Conservation (phyloP, 441 rosid genomes). For the Populus hybrid region DNA sequence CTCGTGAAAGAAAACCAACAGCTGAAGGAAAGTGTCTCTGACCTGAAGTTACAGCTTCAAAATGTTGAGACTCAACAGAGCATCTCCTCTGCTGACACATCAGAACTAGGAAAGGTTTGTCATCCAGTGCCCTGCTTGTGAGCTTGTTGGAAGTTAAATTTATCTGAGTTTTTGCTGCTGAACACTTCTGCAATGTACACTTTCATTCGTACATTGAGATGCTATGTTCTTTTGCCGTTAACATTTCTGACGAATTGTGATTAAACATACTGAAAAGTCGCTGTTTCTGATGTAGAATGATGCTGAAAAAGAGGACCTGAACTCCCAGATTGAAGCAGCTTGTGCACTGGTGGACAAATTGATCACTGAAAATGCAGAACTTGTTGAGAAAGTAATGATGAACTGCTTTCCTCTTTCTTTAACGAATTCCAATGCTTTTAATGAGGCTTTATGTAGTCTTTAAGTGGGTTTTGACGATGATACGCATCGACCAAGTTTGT, state of each 20-base stretch:
- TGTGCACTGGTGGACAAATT: conserved; percentile 66
- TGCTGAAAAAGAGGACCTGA: conserved; percentile 46
- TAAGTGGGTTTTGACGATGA: not conserved
- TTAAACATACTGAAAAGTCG: not conserved
- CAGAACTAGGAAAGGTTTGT: conserved; percentile 45
- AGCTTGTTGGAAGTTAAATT: not conserved
- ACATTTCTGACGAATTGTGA: not conserved
- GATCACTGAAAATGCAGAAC: conserved; percentile 76
- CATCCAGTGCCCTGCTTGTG: not conserved
- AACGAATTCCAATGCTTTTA: not conserved
- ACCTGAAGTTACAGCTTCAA: conserved; percentile 44
- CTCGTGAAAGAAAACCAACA: conserved; percentile 54
- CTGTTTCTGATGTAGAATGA: conserved; percentile 37
- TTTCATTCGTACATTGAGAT: not conserved
- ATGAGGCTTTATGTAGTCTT: not conserved
- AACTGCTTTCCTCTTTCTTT: no score
- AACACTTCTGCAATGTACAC: not conserved
- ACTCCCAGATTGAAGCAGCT: conserved; percentile 76
- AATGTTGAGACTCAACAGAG: conserved; percentile 31
- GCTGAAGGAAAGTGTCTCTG: conserved; percentile 41
- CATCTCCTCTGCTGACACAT: conserved; percentile 19
- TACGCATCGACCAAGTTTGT: not conserved
- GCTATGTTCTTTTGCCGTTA: not conserved
- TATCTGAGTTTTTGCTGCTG: not conserved
- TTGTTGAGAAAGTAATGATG: conserved; percentile 73